Conservation (phyloP, 2,329 filamentous ascomycete genomes). For the Botryotinia calthae region DNA sequence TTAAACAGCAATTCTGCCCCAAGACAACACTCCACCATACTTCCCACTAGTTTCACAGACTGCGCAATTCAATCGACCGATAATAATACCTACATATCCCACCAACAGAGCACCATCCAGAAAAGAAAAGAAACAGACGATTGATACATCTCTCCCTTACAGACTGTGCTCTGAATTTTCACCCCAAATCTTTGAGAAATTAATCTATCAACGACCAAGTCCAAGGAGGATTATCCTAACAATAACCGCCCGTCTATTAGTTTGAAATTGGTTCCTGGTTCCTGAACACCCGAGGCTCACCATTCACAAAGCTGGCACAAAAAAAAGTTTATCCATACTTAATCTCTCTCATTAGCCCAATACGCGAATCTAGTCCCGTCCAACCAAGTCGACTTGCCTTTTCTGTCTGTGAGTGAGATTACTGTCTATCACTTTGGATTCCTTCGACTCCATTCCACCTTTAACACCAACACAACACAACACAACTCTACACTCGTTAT, state of each 20-base stretch:
- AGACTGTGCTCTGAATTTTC: background rate
- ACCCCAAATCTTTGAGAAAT: background rate
- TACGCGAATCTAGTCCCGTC: slow-evolving; percentile 10
- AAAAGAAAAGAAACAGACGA: background rate
- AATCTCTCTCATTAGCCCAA: slow-evolving; percentile 10
- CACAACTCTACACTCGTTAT: slow-evolving; percentile 13
- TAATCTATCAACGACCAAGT: background rate
- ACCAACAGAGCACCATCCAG: background rate
- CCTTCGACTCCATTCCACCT: slow-evolving; percentile 10
- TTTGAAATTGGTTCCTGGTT: slow-evolving; percentile 17
- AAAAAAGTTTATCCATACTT: background rate
- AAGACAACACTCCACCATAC: slow-evolving; percentile 12
- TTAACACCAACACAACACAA: slow-evolving; percentile 9
- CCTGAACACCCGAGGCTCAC: slow-evolving; percentile 14
- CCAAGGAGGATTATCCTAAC: background rate
- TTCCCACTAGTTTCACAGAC: background rate
- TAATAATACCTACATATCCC: background rate
- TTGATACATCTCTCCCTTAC: background rate
- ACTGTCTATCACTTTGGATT: background rate
- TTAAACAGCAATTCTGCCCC: background rate
- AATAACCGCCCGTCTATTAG: background rate
- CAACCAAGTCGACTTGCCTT: background rate
- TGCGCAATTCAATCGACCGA: slow-evolving; percentile 1
- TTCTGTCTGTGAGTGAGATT: slow-evolving; percentile 15
- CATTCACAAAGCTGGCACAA: background rate